phyloP scores from a whole-genome alignment of 148 eudicot species.

The Chenopodium berlandieri region DNA sequence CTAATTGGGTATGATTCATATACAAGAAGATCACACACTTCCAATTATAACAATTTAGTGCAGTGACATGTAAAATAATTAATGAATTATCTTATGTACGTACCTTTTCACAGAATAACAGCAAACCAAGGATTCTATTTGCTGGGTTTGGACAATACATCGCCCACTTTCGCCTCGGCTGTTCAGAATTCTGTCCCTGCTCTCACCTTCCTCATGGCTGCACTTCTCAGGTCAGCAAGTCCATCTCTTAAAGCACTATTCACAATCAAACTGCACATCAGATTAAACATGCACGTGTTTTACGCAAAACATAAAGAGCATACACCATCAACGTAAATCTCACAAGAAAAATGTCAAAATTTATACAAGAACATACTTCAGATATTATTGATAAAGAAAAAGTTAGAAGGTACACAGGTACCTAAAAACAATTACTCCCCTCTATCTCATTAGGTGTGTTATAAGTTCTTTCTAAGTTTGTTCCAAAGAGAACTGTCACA shows the following conservation, averaged over 20 bases:
- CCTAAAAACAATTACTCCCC: neutral
- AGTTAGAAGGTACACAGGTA: neutral
- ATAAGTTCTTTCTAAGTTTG: neutral
- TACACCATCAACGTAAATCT: neutral
- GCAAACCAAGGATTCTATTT: constrained; percentile 97
- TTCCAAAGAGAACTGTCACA: neutral
- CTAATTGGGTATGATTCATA: constrained; percentile 61
- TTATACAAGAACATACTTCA: neutral
- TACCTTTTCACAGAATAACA: constrained; percentile 65
- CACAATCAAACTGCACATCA: constrained; percentile 6
- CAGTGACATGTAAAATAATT: neutral
- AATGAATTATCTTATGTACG: constrained; percentile 10
- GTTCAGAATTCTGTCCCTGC: constrained; percentile 99
- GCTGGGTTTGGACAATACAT: constrained; percentile 93
- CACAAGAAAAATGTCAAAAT: neutral
- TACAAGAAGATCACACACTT: constrained; percentile 2
- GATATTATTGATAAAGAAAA: neutral
- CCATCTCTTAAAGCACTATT: constrained; percentile 17
- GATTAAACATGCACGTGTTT: constrained; percentile 19
- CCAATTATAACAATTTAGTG: neutral
- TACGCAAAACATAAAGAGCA: neutral
- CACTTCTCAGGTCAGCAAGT: constrained; percentile 50
- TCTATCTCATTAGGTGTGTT: neutral
- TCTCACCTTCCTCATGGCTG: constrained; percentile 97
- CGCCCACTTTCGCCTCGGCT: constrained; percentile 97